Evolutionary conservation across 441 rosid genomes (phyloP).

Genomic region (Populus hybrid): DNA sequence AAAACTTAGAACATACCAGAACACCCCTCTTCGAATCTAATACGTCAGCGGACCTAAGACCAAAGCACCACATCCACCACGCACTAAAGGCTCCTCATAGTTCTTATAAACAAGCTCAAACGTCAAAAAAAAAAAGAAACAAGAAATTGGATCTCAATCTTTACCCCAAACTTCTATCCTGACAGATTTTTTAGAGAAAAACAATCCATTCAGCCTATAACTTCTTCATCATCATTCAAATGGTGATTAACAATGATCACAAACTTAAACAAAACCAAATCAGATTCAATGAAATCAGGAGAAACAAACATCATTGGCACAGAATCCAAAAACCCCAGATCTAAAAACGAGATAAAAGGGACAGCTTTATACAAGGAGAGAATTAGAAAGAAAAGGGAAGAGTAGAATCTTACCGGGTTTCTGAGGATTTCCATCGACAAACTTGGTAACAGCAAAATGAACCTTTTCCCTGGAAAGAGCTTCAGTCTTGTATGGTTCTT

Average conservation of each 20-base stretch:
- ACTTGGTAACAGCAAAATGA: slow-evolving; percentile 70
- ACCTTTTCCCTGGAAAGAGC: slow-evolving; percentile 78
- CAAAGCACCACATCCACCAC: not conserved
- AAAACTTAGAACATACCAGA: not conserved
- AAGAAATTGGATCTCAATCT: not conserved
- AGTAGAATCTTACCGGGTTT: slow-evolving; percentile 56
- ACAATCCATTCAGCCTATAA: not conserved
- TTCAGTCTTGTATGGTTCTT: slow-evolving; percentile 73
- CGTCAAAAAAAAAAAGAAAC: not conserved
- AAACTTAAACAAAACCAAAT: not conserved
- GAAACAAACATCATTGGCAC: not conserved
- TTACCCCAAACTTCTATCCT: not conserved
- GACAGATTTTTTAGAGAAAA: not conserved
- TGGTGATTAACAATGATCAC: not conserved
- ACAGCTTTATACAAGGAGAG: not conserved
- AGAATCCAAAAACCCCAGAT: not conserved
- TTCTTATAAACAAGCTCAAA: not conserved
- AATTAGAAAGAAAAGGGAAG: not conserved
- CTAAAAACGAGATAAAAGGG: not conserved
- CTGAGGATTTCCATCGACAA: slow-evolving; percentile 74
- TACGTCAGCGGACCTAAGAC: not conserved
- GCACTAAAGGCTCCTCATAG: not conserved
- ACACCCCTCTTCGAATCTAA: not conserved
- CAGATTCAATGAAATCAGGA: not conserved
- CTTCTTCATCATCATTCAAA: too few relatives aligned